These are phyloP conservation scores for Phylloporus rhodoxanthus DNA, from an alignment of 768 basidiomycete species.

Conservation along the genomic window DNA sequence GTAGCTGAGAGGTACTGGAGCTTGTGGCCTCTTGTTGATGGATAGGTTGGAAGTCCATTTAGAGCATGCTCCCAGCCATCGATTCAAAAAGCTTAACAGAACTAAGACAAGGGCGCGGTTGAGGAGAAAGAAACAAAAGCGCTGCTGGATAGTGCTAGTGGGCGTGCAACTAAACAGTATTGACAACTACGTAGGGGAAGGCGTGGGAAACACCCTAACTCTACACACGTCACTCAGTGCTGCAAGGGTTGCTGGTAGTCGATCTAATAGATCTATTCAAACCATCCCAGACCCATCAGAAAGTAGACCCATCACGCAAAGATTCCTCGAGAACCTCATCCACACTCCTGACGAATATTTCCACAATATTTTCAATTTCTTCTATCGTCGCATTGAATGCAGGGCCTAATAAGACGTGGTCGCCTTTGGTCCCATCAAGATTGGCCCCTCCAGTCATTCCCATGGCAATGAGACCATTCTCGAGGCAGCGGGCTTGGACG, in stretches of 20 bases:
- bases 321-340: conserved; percentile 53
- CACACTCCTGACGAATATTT: conserved; percentile 58
- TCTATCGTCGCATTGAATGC: conserved; percentile 71
- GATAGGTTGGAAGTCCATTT: conserved; percentile 85
- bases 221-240: too few relatives aligned
- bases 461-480: conserved; percentile 66
- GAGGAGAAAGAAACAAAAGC: conserved; percentile 21
- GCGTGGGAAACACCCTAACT: conserved; percentile 27
- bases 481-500: conserved; percentile 63
- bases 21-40: conserved; percentile 66
- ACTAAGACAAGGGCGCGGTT: conserved; percentile 22
- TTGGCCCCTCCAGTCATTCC: conserved; percentile 67
- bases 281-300: background rate
- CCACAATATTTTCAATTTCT: conserved; percentile 64
- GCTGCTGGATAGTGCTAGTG: conserved; percentile 7
- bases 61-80: conserved; percentile 85
- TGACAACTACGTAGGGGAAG: conserved; percentile 19
- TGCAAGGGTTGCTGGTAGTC: too few relatives aligned
- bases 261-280: too few relatives aligned
- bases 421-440: conserved; percentile 65
- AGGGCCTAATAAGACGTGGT: conserved; percentile 70
- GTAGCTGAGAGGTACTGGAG: conserved; percentile 46
- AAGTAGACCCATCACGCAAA: conserved; percentile 2
- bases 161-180: conserved; percentile 23
- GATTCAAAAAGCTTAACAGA: conserved; percentile 36